Conservation (phyloP, 2,329 filamentous ascomycete genomes). For the Coniella lustricola region DNA sequence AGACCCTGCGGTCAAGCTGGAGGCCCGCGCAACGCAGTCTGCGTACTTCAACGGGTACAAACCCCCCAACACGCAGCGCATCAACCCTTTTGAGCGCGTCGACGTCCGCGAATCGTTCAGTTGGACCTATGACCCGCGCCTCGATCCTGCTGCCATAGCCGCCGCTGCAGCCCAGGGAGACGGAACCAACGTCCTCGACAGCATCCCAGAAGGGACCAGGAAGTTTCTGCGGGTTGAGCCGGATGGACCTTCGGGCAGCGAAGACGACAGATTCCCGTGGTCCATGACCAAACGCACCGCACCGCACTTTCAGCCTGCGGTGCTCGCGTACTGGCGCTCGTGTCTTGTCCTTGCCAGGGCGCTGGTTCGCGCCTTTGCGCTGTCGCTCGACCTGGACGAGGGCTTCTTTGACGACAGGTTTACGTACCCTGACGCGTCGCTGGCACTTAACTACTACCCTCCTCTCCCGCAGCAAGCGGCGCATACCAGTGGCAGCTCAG, state of each 20-base stretch:
- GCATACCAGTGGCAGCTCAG: not conserved
- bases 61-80: constrained; percentile 33
- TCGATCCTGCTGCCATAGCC: constrained; percentile 35
- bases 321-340: constrained; percentile 39
- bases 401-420: constrained; percentile 48
- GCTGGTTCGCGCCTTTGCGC: constrained; percentile 45
- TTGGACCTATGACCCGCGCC: constrained; percentile 45
- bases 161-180: too few species aligned
- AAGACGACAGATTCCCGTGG: constrained; percentile 39
- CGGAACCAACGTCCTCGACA: constrained; percentile 27
- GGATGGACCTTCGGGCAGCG: not conserved
- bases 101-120: constrained; percentile 46
- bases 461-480: constrained; percentile 16
- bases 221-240: constrained; percentile 36
- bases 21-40: constrained; percentile 28
- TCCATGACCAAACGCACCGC: constrained; percentile 37
- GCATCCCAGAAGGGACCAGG: constrained; percentile 36
- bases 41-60: constrained; percentile 42
- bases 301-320: constrained; percentile 39
- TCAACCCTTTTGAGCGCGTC: constrained; percentile 42
- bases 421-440: constrained; percentile 40
- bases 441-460: constrained; percentile 36
- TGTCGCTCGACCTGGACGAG: constrained; percentile 47
- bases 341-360: constrained; percentile 44
- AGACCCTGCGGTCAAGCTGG: constrained; percentile 34